Base-by-base conservation (phyloP, 345 rosid species). In the Eutrema yunnanense region DNA sequence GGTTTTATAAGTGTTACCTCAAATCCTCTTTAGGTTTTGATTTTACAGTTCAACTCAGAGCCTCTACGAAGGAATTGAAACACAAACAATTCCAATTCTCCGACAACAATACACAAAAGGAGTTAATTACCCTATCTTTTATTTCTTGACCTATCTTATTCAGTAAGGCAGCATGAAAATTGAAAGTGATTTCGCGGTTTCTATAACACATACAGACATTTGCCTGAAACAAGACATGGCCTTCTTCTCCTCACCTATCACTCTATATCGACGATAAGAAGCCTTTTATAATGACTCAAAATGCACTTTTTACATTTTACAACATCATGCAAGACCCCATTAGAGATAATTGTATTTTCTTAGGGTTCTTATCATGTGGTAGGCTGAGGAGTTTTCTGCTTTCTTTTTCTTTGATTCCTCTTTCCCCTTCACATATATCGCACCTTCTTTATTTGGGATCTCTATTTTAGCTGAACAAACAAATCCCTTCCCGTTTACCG, bases 321-420 rank as follows among this genome's bases (percentile, higher is more conserved):
- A 68, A 61, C 29, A 75, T 6, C 57, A 75, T 34, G 36, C 34
- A 76, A 46, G n/a, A 22, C 63, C 53, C 16, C 48, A 71, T 83
- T 57, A 80, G 26, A 84, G 73, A 61, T 75, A 80, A 36, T 33
- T 46, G 2, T 54, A 71, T 26, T 77, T 79, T 14, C 77, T 80
- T 36, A 90, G 67, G 22, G 87, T 67, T 16, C 67, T 81, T 30
- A 88, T 73, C 87, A 92, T 81, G 8, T 72, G 80, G 58, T 83
- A 86, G 42, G 95, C 90, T 4, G 96, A 85, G 12, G 96, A 92
- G 73, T 69, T 85, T 69, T 90, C 87, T 30, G 96, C 90, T 44
- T 87, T 86, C 67, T 75, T 87, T 4, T 84, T 78, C 75, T 82
- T 81, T 0, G 83, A 58, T 63, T 76, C 81, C 44, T 81, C 85